Base-by-base conservation (phyloP, 2,329 filamentous ascomycete species). In the Botryotinia convoluta region DNA sequence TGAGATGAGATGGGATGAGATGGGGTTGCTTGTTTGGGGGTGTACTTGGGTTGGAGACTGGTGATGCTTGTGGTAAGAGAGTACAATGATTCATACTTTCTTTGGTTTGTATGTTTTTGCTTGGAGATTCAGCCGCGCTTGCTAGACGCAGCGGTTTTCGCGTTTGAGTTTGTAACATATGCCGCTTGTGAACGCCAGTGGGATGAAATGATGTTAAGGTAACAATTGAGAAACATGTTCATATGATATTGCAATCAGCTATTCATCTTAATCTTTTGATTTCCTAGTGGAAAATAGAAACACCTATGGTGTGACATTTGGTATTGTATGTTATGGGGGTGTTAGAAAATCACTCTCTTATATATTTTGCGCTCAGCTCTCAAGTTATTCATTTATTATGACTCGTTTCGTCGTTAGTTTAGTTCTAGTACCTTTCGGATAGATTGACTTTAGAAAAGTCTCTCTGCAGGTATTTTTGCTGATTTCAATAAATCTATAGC, bases 391-490 rank as follows among this genome's bases (percentile, higher is more conserved):
- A 4, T 16, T 29, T 18, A 0, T 4, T 16, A 14, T 18, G 14
- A 29, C 12, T 14, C 8, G 4, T 0, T n/a, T 3, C 14, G 6
- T 51, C 10, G 12, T n/a, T n/a, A 4, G 4, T 12, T 51, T 5
- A 3, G 14, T 29, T 29, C 5, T 26, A 8, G 3, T 3, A 7
- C 6, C 5, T 6, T 29, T 54, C 5, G 26, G 4, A 16, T 14
- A 4, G 51, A 29, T 18, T 54, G 51, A 18, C 3, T 29, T 29
- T 18, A 12, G 14, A 54, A 7, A 29, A 29, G 26, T 7, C 51
- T 29, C 22, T 9, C 4, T n/a, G 51, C 0, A 0, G 26, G 1
- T 1, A 54, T 29, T 29, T 3, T 16, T 29, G 5, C 14, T 18
- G 14, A 16, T 29, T 29, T 29, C 6, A 8, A 29, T 54, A n/a